A percentile compares a stretch with the other conserved stretches of the same genome.
Conservation (phyloP, 805 yeast species). For the Nakazawaea pomicola region DNA sequence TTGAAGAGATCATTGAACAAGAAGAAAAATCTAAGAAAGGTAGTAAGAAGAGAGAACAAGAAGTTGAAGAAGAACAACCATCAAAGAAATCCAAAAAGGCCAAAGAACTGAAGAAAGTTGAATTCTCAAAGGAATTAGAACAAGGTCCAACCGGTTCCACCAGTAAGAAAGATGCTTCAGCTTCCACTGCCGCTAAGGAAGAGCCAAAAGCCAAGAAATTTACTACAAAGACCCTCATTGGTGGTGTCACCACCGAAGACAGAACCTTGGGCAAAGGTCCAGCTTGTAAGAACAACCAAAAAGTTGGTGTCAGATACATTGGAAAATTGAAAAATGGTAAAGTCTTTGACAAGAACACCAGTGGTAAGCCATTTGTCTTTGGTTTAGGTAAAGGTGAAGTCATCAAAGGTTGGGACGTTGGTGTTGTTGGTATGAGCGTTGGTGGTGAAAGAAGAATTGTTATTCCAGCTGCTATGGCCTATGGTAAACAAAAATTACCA, state of each 20-base stretch:
- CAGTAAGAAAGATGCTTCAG: conserved; percentile 23
- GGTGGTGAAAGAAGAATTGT: conserved; percentile 98
- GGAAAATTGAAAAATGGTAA: conserved; percentile 97
- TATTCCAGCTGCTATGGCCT: conserved; percentile 94
- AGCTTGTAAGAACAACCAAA: conserved; percentile 80
- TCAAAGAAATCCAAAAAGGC: conserved; percentile 30
- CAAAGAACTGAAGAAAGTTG: conserved; percentile 64
- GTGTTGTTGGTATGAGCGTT: conserved; percentile 97
- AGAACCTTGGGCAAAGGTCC: conserved; percentile 86
- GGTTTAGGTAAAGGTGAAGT: conserved; percentile 96
- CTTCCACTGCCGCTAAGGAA: conserved; percentile 21
- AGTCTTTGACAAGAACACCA: conserved; percentile 94
- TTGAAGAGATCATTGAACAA: conserved; percentile 68
- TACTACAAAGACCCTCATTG: conserved; percentile 76
- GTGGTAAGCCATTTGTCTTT: conserved; percentile 93
- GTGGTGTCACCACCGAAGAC: conserved; percentile 93
- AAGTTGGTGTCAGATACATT: conserved; percentile 94
- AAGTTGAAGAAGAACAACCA: conserved; percentile 14
- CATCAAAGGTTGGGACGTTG: conserved; percentile 97
- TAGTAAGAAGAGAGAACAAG: conserved; percentile 14
- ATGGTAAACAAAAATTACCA: conserved; percentile 90
- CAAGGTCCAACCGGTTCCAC: conserved; percentile 75
- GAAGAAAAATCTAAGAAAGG: conserved; percentile 35
- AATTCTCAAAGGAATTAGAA: conserved; percentile 86
- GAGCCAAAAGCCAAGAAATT: conserved; percentile 46